A percentile compares a stretch with the other conserved stretches of the same genome.
phyloP scores from a whole-genome alignment of 306 rosid species.

The Cajanus cajan region DNA sequence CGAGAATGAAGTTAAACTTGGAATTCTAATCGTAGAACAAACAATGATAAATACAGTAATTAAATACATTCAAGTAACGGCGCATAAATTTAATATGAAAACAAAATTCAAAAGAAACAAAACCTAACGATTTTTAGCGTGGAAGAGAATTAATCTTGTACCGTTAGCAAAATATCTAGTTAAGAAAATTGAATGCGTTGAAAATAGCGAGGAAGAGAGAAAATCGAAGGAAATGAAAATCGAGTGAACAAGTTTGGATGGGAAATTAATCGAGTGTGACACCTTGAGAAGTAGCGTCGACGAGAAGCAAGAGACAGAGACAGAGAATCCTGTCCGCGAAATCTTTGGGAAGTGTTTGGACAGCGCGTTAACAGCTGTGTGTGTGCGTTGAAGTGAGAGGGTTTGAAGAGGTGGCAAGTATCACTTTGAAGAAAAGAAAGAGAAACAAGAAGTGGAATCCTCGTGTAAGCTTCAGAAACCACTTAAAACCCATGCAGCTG shows the following conservation, averaged over 20 bases:
- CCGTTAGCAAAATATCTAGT: no score
- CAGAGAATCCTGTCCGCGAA: background rate
- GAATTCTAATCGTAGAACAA: no score
- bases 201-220: no score
- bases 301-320: background rate
- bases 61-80: no score
- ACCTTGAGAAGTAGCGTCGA: background rate
- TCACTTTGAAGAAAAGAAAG: slow-evolving; percentile 17
- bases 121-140: no score
- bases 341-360: background rate
- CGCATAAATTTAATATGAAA: no score
- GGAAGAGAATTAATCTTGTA: no score
- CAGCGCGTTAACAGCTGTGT: slow-evolving; percentile 21
- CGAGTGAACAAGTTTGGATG: background rate
- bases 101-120: no score
- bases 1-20: no score
- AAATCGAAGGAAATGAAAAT: background rate
- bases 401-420: slow-evolving; percentile 21
- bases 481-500: slow-evolving; percentile 59
- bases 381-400: background rate
- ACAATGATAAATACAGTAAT: no score
- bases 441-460: slow-evolving; percentile 42
- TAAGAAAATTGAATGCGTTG: no score
- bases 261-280: background rate
- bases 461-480: slow-evolving; percentile 55